phyloP scores from a whole-genome alignment of 257 asterid genomes.

The Marsdenia floribunda region DNA sequence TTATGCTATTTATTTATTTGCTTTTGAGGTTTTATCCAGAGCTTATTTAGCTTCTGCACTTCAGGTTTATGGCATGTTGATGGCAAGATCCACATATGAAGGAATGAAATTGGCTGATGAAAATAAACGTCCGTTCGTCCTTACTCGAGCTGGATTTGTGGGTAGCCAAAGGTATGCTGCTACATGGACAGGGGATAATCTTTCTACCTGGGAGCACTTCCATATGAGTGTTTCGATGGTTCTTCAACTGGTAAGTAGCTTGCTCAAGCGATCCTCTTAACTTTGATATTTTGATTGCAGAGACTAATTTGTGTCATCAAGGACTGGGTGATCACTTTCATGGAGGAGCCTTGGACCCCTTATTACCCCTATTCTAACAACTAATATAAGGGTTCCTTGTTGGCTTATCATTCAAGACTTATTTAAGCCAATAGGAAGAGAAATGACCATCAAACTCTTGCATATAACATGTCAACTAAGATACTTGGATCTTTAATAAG shows the following conservation, averaged over 20 bases:
- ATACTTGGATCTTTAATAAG: background rate
- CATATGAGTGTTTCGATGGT: slow-evolving; percentile 97
- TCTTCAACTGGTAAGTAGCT: slow-evolving; percentile 65
- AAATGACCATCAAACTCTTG: background rate
- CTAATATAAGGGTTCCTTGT: background rate
- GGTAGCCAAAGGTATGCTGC: slow-evolving; percentile 98
- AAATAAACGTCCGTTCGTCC: slow-evolving; percentile 85
- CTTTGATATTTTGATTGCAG: background rate
- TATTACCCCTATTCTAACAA: background rate
- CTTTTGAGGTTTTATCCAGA: background rate
- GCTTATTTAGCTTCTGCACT: slow-evolving; percentile 3
- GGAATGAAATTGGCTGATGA: slow-evolving; percentile 80
- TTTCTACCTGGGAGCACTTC: slow-evolving; percentile 95
- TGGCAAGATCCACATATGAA: slow-evolving; percentile 93
- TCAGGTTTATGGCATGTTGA: slow-evolving; percentile 94
- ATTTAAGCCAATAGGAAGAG: background rate
- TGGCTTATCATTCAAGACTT: background rate
- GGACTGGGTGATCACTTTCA: background rate
- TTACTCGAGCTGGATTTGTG: slow-evolving; percentile 92
- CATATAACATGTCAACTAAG: background rate
- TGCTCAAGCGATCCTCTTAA: no score
- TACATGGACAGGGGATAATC: slow-evolving; percentile 98
- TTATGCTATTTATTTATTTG: background rate
- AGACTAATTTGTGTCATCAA: background rate
- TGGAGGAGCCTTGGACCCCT: background rate